Percentiles rank a stretch among this genome's conserved stretches.
These are phyloP conservation scores for Phytophthora sansomeana DNA, from an alignment of 352 stramenopile genomes.

Conservation along the genomic window DNA sequence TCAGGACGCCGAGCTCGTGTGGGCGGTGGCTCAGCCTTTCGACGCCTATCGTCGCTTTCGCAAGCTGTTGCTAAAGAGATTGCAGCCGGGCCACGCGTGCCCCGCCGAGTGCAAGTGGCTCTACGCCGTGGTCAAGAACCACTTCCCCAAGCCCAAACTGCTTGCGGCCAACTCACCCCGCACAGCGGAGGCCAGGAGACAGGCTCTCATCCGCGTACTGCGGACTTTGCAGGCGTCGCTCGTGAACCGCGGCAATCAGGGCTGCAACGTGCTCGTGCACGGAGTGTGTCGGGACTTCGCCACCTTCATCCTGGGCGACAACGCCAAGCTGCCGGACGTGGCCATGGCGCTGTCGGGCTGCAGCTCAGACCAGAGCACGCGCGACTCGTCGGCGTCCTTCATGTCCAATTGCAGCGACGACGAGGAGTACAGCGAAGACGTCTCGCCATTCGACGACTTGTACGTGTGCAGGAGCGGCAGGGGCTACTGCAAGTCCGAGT, in stretches of 20 bases:
- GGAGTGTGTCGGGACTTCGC: conserved; percentile 38
- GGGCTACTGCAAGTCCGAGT: conserved; percentile 42
- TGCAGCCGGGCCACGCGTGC: conserved; percentile 38
- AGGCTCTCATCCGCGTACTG: conserved; percentile 39
- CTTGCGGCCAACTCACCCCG: conserved; percentile 34
- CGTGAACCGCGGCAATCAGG: conserved; percentile 43
- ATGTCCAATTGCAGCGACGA: conserved; percentile 28
- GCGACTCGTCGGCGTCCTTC: conserved; percentile 37
- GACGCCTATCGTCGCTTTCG: conserved; percentile 59
- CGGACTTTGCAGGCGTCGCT: conserved; percentile 36
- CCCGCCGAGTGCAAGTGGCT: conserved; percentile 49
- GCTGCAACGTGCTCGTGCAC: conserved; percentile 38
- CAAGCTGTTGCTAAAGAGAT: conserved; percentile 28
- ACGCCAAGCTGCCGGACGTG: conserved; percentile 23
- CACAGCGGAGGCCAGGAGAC: conserved; percentile 33
- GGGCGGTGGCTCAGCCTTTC: conserved; percentile 40
- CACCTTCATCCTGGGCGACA: conserved; percentile 39
- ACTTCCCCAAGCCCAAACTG: conserved; percentile 43
- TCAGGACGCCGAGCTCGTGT: conserved; percentile 31
- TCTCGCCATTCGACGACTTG: conserved; percentile 22
- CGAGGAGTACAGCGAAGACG: conserved; percentile 25
- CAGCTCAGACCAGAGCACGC: conserved; percentile 37
- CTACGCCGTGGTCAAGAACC: conserved; percentile 45
- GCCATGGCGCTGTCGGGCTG: conserved; percentile 24
- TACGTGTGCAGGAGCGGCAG: conserved; percentile 28